A percentile compares a stretch with the other conserved stretches of the same genome.
These are phyloP conservation scores for Kodamaea suecica DNA, from an alignment of 1,139 yeast species.

Conservation along the genomic window DNA sequence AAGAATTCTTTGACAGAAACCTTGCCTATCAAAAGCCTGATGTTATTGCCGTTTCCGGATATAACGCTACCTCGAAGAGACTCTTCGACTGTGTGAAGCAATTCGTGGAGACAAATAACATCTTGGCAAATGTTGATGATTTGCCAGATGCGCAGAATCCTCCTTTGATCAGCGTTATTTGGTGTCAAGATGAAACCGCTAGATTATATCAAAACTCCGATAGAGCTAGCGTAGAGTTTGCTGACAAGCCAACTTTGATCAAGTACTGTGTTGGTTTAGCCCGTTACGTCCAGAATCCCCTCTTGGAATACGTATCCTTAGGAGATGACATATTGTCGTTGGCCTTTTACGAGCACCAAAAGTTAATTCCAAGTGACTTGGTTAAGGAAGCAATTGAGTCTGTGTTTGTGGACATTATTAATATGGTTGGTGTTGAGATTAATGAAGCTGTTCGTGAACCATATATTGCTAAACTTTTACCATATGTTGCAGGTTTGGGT, in stretches of 20 bases:
- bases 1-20: constrained; percentile 39
- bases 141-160: constrained; percentile 36
- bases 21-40: constrained; percentile 59
- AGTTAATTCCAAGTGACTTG: constrained; percentile 61
- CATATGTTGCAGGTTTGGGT: constrained; percentile 86
- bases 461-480: constrained; percentile 67
- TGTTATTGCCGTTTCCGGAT: constrained; percentile 87
- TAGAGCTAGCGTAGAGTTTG: constrained; percentile 73
- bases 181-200: constrained; percentile 94
- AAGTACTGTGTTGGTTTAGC: constrained; percentile 88
- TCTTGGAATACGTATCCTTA: constrained; percentile 81
- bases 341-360: constrained; percentile 73
- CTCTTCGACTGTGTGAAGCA: constrained; percentile 57
- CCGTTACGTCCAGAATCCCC: constrained; percentile 85
- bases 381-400: constrained; percentile 70
- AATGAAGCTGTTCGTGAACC: constrained; percentile 82
- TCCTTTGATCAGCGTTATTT: constrained; percentile 57
- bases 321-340: constrained; percentile 72
- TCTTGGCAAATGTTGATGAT: constrained; percentile 54
- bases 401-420: constrained; percentile 85
- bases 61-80: constrained; percentile 67
- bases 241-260: constrained; percentile 83
- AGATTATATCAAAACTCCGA: constrained; percentile 79
- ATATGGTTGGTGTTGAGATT: constrained; percentile 89
- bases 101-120: constrained; percentile 55